Base-by-base conservation (phyloP, 1,284 basidiomycete genomes). In the Fomitopsis schrenkii region DNA sequence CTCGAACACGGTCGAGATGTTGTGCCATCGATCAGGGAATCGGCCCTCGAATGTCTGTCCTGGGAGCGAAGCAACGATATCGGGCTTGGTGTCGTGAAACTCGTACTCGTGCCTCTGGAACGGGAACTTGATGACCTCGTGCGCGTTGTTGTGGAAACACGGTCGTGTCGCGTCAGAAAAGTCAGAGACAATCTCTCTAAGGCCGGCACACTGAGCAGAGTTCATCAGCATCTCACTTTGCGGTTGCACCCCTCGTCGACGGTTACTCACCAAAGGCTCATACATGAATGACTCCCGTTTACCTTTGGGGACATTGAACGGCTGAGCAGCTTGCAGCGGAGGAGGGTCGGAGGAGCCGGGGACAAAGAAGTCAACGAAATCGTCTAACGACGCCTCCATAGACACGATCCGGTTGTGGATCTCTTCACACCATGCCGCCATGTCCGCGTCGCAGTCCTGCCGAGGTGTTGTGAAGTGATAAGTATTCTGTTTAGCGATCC, bases 1-100 rank as follows among this genome's bases (percentile, higher is more conserved):
- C 50, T 67, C 62, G 14, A 62, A 55, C 19, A 62, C 58, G 26
- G 57, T 41, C 5, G 4, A 26, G 14, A 55, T 44, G 44, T 59
- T 36, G 5, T 30, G 15, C 59, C 59, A 59, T 17, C 38, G 46
- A 38, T 40, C 26, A n/a, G 22, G 36, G 17, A 56, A 33, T 33
- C 12, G n/a, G 12, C n/a, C 26, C 28, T 5, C 22, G 52, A 44
- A 26, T 3, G 14, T 14, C 22, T 59, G 38, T 7, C 52, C 59
- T 7, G 53, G 59, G 15, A 55, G 53, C 5, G 52, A 44, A 2
- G 41, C 53, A 15, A 54, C 30, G 17, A 59, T 17, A 12, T 48
- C 46, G 5, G 59, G 59, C 26, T 55, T 55, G 4, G 52, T 59
- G 8, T n/a, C 22, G 26, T 53, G 48, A 17, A 26, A n/a, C 12